Base-by-base conservation (phyloP, 176 grass and related monocot genomes). In the Puya raimondii region DNA sequence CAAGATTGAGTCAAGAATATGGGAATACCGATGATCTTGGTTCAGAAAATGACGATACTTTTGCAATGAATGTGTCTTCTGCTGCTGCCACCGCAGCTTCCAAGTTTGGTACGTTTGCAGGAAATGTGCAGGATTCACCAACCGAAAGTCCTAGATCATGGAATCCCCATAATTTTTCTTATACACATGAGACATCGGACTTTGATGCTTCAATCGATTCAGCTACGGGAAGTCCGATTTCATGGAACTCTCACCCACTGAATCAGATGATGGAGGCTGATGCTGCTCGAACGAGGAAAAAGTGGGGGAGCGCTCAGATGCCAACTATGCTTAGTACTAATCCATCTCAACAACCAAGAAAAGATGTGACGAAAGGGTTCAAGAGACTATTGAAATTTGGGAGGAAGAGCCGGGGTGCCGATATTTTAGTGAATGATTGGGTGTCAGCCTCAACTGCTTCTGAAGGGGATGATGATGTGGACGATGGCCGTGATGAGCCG, bases 341-440 rank as follows among this genome's bases (percentile, higher is more conserved):
- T 80, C 70, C 74, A 78, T 77, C 86, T 78, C 88, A 96, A 53
- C 87, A 90, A 54, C 67, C 84, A 48, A 80, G 87, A 3, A 99
- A 90, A 77, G 94, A 99, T 77, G 87, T 86, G 74, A 79, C 94
- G 13, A 93, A 99, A 83, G 94, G 94, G 50, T 84, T 99, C 68
- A 99, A 99, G 82, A 90, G 91, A 73, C 57, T 99, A 42, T 74
- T 92, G 80, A 93, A 99, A 86, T 99, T 99, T 84, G 90, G 89
- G 67, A 91, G 90, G 82, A 99, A 99, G 66, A 93, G 53, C 64
- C 83, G 84, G 49, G 90, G 77, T 16, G 81, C 76, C 17, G 84
- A 87, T 74, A 86, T 83, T 79, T 72, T 79, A 80, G 53, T 83
- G 72, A 88, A 86, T 80, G 90, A 93, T 80, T 99, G 94, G 87